These are phyloP conservation scores for Boehmeria nivea DNA, from an alignment of 306 rosid species.

Conservation along the genomic window DNA sequence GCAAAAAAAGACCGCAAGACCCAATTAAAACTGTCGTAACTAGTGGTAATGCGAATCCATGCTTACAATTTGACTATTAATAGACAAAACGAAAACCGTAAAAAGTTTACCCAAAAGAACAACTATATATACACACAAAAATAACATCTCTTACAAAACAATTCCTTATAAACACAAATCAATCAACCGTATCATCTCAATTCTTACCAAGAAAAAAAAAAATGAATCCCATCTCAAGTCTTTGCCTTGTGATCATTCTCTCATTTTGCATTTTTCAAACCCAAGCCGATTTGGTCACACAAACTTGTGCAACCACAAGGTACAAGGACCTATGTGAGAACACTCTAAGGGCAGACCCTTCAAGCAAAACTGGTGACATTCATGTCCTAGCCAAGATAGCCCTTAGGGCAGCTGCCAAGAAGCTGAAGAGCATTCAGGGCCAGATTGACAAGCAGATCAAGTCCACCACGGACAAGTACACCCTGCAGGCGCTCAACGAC, in stretches of 20 bases:
- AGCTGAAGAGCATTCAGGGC: neutral
- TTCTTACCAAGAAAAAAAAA: neutral
- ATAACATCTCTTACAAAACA: no score
- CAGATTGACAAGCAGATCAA: neutral
- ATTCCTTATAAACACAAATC: no score
- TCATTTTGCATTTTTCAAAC: neutral
- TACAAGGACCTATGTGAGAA: neutral
- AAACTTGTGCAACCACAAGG: conserved; percentile 2
- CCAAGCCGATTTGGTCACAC: neutral
- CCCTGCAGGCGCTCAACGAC: neutral
- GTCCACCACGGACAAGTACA: neutral
- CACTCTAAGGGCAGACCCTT: conserved; percentile 3
- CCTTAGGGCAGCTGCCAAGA: neutral
- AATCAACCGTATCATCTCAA: no score
- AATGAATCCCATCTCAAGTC: neutral
- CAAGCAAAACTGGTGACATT: neutral
- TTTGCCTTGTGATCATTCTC: neutral
- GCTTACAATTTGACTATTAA: no score
- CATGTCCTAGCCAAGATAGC: conserved; percentile 1
- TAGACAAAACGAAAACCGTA: no score
- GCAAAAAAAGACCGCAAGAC: no score
- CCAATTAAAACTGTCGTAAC: no score
- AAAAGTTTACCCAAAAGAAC: no score
- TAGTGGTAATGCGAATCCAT: no score
- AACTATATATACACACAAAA: no score